These are phyloP conservation scores for Pseudogymnoascus sp. DNA, from an alignment of 2,329 filamentous ascomycete species.

Conservation along the genomic window DNA sequence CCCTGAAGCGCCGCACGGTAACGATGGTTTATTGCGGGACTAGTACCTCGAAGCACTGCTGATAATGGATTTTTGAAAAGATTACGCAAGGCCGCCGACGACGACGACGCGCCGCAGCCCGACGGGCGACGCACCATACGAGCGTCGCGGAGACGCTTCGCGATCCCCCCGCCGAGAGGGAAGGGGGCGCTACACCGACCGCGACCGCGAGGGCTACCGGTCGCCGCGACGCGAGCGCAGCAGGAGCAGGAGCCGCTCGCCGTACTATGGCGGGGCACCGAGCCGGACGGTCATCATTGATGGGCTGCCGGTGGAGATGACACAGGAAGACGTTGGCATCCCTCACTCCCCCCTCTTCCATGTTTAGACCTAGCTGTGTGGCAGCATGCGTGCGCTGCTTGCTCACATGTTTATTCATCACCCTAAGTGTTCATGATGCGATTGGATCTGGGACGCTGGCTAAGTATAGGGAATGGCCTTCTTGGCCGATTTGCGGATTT, in stretches of 20 bases:
- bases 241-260: slow-evolving; percentile 23
- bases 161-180: slow-evolving; percentile 28
- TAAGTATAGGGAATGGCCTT: slow-evolving; percentile 29
- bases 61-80: slow-evolving; percentile 28
- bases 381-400: not conserved
- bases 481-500: slow-evolving; percentile 24
- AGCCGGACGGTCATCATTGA: slow-evolving; percentile 48
- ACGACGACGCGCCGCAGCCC: slow-evolving; percentile 24
- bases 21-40: slow-evolving; percentile 25
- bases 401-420: slow-evolving; percentile 11
- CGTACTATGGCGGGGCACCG: slow-evolving; percentile 27
- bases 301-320: slow-evolving; percentile 41
- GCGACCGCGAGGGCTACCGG: slow-evolving; percentile 27
- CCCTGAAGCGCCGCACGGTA: slow-evolving; percentile 28
- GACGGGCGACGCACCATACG: slow-evolving; percentile 26
- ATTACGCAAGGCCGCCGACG: slow-evolving; percentile 22
- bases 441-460: slow-evolving; percentile 26
- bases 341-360: slow-evolving; percentile 25
- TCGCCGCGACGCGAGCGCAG: slow-evolving; percentile 18
- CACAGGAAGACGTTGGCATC: slow-evolving; percentile 44
- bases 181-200: slow-evolving; percentile 26
- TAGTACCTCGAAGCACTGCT: slow-evolving; percentile 24
- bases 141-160: slow-evolving; percentile 32
- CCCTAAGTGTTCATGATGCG: slow-evolving; percentile 28
- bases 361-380: not conserved